These are phyloP conservation scores for Pyrus pyrifolia DNA, from an alignment of 306 rosid species.

Conservation along the genomic window DNA sequence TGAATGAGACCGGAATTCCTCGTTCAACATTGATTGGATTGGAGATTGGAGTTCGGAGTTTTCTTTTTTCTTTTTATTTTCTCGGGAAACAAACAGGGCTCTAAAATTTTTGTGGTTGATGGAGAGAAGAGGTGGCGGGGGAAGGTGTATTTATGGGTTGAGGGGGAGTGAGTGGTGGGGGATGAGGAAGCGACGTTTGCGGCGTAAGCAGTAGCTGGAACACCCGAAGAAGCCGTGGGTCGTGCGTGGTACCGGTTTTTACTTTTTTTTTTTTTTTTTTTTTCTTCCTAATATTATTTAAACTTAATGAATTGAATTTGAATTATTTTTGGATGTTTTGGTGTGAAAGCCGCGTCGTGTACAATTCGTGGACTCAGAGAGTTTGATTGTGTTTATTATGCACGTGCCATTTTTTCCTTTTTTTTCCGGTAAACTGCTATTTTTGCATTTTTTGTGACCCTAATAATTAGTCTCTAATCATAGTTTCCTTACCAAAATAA, in stretches of 20 bases:
- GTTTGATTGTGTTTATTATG: neutral
- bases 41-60: neutral
- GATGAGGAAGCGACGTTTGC: neutral
- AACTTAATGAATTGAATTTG: neutral
- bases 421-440: no score
- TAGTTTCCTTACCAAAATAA: no score
- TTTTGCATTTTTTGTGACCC: neutral
- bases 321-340: neutral
- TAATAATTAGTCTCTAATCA: neutral
- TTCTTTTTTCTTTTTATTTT: neutral
- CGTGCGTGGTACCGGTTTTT: constrained; percentile 31
- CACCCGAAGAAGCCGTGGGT: constrained; percentile 23
- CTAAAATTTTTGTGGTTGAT: neutral
- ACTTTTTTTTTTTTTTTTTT: neutral
- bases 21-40: constrained; percentile 8
- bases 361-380: neutral
- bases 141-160: neutral
- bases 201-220: constrained; percentile 14
- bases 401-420: neutral
- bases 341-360: neutral
- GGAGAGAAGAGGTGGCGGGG: neutral
- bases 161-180: neutral
- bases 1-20: neutral
- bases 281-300: no score
- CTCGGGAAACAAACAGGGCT: neutral